Percentiles rank a stretch among this genome's conserved stretches.
phyloP scores from a whole-genome alignment of 164 flowering plant genomes.

The grape (Vitis vinifera) region ASM3070453v1 NC_081819.1:22917501-22918000 shows the following conservation, averaged over 20 bases:
- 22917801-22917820: constrained; percentile 13
- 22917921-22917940: constrained; percentile 33
- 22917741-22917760: constrained; percentile 10
- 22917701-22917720: constrained; percentile 16
- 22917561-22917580: constrained; percentile 13
- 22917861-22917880: constrained; percentile 28
- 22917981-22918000: background rate
- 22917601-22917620: constrained; percentile 21
- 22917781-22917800: constrained; percentile 12
- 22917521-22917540: constrained; percentile 8
- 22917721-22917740: constrained; percentile 14
- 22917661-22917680: constrained; percentile 11
- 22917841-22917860: constrained; percentile 21
- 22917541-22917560: background rate
- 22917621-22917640: constrained; percentile 11
- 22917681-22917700: constrained; percentile 19
- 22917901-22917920: constrained; percentile 27
- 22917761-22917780: constrained; percentile 30
- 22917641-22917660: constrained; percentile 15
- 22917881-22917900: constrained; percentile 29
- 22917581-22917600: constrained; percentile 19
- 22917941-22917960: constrained; percentile 31
- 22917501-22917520: background rate
- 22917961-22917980: constrained; percentile 10
- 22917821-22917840: constrained; percentile 21